A percentile compares a stretch with the other conserved stretches of the same genome.
These are phyloP conservation scores for Eimeria falciformis DNA, from an alignment of 169 alveolate species.

Conservation along the genomic window DNA sequence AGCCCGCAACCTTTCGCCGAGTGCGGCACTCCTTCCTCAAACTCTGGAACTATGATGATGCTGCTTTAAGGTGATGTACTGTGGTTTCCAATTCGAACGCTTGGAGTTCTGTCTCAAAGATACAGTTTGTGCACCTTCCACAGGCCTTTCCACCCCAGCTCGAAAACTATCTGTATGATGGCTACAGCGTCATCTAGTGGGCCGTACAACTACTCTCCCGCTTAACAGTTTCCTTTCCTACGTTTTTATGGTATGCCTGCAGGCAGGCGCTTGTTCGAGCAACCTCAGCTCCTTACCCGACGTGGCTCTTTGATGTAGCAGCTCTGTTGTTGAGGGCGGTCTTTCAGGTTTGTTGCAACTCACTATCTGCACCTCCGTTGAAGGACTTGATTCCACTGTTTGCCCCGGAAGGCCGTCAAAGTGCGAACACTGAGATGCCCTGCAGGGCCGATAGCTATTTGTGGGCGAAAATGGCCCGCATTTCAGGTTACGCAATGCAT, in stretches of 20 bases:
- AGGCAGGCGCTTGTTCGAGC: slow-evolving; percentile 62
- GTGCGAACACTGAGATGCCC: slow-evolving; percentile 25
- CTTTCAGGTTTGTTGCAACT: slow-evolving; percentile 48
- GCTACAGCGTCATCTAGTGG: too few species aligned
- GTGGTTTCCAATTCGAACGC: neutral
- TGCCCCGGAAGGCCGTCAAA: slow-evolving; percentile 29
- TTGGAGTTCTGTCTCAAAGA: neutral
- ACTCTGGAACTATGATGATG: slow-evolving; percentile 74
- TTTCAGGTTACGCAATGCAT: slow-evolving; percentile 60
- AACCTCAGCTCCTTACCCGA: slow-evolving; percentile 34
- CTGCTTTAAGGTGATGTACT: slow-evolving; percentile 23
- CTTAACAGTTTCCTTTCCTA: too few species aligned
- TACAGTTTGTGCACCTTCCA: too few species aligned
- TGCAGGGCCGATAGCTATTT: slow-evolving; percentile 64
- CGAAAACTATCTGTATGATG: too few species aligned
- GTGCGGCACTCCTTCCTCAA: slow-evolving; percentile 74
- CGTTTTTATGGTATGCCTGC: slow-evolving; percentile 3
- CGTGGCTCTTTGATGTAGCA: slow-evolving; percentile 63
- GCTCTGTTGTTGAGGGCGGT: slow-evolving; percentile 51
- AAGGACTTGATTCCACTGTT: slow-evolving; percentile 38
- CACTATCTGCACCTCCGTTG: slow-evolving; percentile 52
- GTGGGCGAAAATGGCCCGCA: slow-evolving; percentile 70
- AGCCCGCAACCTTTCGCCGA: slow-evolving; percentile 70
- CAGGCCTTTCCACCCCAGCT: too few species aligned
- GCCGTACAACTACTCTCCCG: too few species aligned